Base-by-base conservation (phyloP, 1,284 basidiomycete genomes). In the Leccinum proliferum region DNA sequence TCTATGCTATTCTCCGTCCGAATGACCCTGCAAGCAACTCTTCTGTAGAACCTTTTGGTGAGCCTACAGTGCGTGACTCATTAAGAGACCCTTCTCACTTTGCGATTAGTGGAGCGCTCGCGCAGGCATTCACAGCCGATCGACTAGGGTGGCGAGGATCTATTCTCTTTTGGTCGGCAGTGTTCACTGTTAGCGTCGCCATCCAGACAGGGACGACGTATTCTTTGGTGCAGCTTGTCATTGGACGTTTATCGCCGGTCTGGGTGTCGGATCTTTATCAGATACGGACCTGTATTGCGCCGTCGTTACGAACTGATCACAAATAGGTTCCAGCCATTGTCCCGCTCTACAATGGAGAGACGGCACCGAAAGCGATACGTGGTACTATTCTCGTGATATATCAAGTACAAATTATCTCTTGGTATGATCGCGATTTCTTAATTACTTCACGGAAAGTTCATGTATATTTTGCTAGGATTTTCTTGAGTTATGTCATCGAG, bases 261-360 rank as follows among this genome's bases (percentile, higher is more conserved):
- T 91, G 4, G 90, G 90, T 37, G 90, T 93, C 2, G 89, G 90
- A n/a, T 87, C 90, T 8, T 71, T 92, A 55, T 90, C 88, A 63
- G 85, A 84, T 83, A 67, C 41, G 77, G 68, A 34, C 18, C 11
- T 43, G n/a, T 41, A 8, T n/a, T 5, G 15, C 10, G 57, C 43
- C 29, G 14, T 32, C 9, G 37, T 55, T 21, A 29, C 12, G 46
- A 39, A 43, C 41, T 60, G 57, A 62, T 39, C 41, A 39, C 39
- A 3, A 8, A 10, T 10, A 9, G 32, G 58, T 32, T n/a, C 60
- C 9, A 86, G 89, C 88, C 57, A 87, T 92, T 63, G 90, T 92
- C 1, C 90, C 90, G 52, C 81, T 92, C 5, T 92, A 91, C 73
- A 92, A 89, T 66, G 90, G 90, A 48, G 90, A 93, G 73, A 89